Base-by-base conservation (phyloP, 2,329 filamentous ascomycete species). In the Ceratocystis lukuohia region DNA sequence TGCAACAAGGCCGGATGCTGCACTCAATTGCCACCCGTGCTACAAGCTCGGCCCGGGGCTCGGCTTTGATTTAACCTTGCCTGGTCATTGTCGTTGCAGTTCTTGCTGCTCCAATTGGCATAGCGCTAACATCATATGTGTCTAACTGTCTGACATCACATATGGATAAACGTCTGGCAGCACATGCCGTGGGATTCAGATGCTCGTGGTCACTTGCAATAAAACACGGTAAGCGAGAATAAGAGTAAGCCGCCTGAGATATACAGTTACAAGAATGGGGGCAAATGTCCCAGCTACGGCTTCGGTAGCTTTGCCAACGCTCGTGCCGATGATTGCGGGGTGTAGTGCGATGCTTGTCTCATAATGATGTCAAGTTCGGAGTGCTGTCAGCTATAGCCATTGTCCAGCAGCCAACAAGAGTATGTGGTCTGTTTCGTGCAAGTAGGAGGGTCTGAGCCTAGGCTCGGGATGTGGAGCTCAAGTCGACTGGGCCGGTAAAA, bases 161-260 rank as follows among this genome's bases (percentile, higher is more conserved):
- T 82, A 80, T 70, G 85, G 84, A 64, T 93, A 91, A 72, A 84
- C 83, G 1, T 85, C 87, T 1, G 83, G 86, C 45, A 85, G 77
- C 63, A 77, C 80, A 2, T 79, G 83, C 17, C 82, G 80, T 62
- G 77, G 75, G 68, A 82, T 84, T 65, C 73, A 75, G 25, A 74
- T 84, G 64, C 82, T 81, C 59, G 73, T 81, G 66, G 76, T 84
- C 41, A 79, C 77, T 28, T 84, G 82, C 76, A 84, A 83, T 73
- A 80, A 84, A 28, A 28, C 69, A 70, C 79, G 3, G 71, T 74
- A 67, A 66, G 68, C 6, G 78, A 82, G 69, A 79, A 75, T 70
- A 69, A 70, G 33, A 70, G 70, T 65, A 77, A 78, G 69, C 76
- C 76, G 20, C 82, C 81, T 75, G 84, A 84, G 76, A 74, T 80